phyloP scores from a whole-genome alignment of 352 stramenopile genomes.

The Phytophthora sp. region DNA sequence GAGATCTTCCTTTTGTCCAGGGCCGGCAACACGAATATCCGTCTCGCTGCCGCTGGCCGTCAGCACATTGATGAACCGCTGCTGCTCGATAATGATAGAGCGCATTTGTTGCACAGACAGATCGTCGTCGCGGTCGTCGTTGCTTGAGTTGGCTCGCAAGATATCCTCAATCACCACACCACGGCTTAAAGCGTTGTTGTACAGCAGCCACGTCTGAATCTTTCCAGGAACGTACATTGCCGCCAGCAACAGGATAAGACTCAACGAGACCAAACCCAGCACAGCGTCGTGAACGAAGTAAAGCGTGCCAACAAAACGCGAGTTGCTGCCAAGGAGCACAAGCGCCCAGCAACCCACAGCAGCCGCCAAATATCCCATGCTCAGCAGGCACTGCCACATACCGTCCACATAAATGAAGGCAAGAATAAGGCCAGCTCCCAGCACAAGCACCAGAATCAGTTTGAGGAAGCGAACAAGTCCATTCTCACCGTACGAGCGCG shows the following conservation, averaged over 20 bases:
- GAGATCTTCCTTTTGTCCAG: slow-evolving; percentile 51
- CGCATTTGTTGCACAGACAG: slow-evolving; percentile 78
- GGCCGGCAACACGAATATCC: slow-evolving; percentile 38
- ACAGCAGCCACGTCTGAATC: slow-evolving; percentile 97
- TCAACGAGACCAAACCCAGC: slow-evolving; percentile 93
- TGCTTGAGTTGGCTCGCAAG: slow-evolving; percentile 76
- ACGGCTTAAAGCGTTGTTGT: slow-evolving; percentile 96
- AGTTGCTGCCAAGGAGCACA: slow-evolving; percentile 89
- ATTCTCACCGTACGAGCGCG: slow-evolving; percentile 54
- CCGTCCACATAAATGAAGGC: slow-evolving; percentile 73
- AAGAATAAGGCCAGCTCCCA: slow-evolving; percentile 76
- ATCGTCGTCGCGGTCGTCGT: slow-evolving; percentile 74
- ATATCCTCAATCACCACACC: slow-evolving; percentile 98
- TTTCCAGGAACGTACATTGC: slow-evolving; percentile 91
- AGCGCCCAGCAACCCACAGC: slow-evolving; percentile 87
- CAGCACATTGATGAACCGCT: slow-evolving; percentile 74
- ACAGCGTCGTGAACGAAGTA: slow-evolving; percentile 96
- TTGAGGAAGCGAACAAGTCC: slow-evolving; percentile 77
- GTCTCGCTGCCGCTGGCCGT: slow-evolving; percentile 64
- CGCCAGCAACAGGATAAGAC: slow-evolving; percentile 91
- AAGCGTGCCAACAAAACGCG: slow-evolving; percentile 89
- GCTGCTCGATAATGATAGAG: slow-evolving; percentile 79
- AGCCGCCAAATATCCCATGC: slow-evolving; percentile 93
- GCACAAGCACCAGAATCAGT: slow-evolving; percentile 75
- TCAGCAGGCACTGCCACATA: slow-evolving; percentile 91